Evolutionary conservation across 441 rosid species (phyloP).

Genomic region (Melastoma candidum): DNA sequence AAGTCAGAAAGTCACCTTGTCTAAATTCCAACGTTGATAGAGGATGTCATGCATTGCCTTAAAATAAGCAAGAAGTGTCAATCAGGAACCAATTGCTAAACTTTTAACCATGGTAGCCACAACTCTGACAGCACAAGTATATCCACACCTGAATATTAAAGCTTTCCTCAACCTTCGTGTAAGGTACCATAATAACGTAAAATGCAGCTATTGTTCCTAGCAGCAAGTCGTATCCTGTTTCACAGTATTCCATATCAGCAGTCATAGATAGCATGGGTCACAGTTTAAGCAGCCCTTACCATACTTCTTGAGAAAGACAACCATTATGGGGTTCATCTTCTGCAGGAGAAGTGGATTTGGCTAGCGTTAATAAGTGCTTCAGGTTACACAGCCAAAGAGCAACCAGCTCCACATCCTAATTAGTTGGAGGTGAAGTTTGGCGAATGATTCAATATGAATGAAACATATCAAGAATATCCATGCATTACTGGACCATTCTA

Average conservation of each 20-base stretch:
- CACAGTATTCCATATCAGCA: conserved; percentile 3
- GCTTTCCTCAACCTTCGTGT: conserved; percentile 97
- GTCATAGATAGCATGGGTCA: too few species aligned
- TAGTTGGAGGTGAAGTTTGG: too few species aligned
- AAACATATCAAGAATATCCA: too few species aligned
- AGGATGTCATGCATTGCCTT: conserved; percentile 95
- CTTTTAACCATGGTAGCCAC: background rate
- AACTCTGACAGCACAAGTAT: background rate
- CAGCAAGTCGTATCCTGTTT: conserved; percentile 67
- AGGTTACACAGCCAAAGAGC: too few species aligned
- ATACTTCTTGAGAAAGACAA: too few species aligned
- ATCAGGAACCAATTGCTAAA: conserved; percentile 1
- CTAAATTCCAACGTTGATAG: conserved; percentile 55
- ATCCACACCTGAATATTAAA: conserved; percentile 72
- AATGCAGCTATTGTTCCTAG: conserved; percentile 77
- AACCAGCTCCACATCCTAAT: too few species aligned
- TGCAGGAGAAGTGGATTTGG: too few species aligned
- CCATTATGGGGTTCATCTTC: too few species aligned
- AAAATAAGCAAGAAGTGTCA: conserved; percentile 5
- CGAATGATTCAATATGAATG: too few species aligned
- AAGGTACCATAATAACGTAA: conserved; percentile 65
- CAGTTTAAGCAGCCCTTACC: too few species aligned
- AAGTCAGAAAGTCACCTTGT: conserved; percentile 36
- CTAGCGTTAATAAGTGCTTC: too few species aligned
- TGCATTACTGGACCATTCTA: too few species aligned